Percentiles rank a stretch among this genome's conserved stretches.
Evolutionary conservation across 768 basidiomycete genomes (phyloP).

Genomic region (Leccinum variicolor): DNA sequence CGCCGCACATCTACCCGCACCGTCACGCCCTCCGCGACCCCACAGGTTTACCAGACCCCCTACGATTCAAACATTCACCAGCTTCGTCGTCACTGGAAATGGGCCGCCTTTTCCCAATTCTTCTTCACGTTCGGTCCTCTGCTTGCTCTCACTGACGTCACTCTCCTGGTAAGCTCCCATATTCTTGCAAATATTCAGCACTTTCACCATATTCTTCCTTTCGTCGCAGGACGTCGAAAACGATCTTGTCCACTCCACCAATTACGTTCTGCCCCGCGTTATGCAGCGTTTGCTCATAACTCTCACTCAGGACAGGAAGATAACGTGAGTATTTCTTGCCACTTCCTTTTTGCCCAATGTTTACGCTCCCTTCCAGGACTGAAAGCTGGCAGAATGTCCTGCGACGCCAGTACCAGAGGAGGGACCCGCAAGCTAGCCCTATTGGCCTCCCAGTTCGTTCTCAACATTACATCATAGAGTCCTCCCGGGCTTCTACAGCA

Average conservation of each 20-base stretch:
- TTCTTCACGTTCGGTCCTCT: constrained; percentile 79
- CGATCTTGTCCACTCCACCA: constrained; percentile 62
- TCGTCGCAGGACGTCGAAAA: constrained; percentile 67
- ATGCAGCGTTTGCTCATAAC: constrained; percentile 73
- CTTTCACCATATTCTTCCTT: constrained; percentile 10
- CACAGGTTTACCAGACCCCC: constrained; percentile 25
- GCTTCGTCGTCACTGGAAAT: constrained; percentile 84
- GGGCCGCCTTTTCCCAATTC: constrained; percentile 91
- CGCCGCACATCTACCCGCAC: constrained; percentile 49
- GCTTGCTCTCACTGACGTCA: constrained; percentile 67
- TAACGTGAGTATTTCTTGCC: constrained; percentile 50
- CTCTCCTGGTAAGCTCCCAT: constrained; percentile 50
- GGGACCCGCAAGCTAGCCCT: constrained; percentile 67
- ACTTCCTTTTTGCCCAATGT: constrained; percentile 15
- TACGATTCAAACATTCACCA: constrained; percentile 40
- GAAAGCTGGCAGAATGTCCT: constrained; percentile 79
- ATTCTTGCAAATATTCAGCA: neutral
- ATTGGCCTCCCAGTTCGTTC: constrained; percentile 51
- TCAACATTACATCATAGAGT: constrained; percentile 22
- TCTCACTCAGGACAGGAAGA: constrained; percentile 78
- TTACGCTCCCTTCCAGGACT: constrained; percentile 38
- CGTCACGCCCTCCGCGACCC: constrained; percentile 30
- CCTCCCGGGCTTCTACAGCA: constrained; percentile 28
- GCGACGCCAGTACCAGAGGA: constrained; percentile 73
- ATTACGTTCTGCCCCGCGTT: constrained; percentile 61